These are phyloP conservation scores for Crotalaria pallida DNA, from an alignment of 306 rosid species.

Conservation along the genomic window DNA sequence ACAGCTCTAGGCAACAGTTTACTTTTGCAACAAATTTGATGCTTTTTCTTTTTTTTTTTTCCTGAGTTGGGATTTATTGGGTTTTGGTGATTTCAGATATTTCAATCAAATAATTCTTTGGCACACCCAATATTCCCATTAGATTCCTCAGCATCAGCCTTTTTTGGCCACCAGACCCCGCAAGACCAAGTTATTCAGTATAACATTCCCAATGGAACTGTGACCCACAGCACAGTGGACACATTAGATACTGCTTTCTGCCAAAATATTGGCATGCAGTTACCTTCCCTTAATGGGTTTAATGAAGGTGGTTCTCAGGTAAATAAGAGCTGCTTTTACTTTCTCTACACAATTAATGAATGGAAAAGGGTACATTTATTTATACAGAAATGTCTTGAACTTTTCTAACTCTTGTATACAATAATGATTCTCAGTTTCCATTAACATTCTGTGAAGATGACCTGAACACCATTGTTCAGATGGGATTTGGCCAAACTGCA, in stretches of 20 bases:
- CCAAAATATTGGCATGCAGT: slow-evolving; percentile 57
- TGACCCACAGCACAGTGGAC: slow-evolving; percentile 48
- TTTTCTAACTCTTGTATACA: background rate
- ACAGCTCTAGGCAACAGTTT: slow-evolving; percentile 20
- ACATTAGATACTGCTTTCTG: slow-evolving; percentile 48
- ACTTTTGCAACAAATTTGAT: slow-evolving; percentile 19
- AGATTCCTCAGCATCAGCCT: slow-evolving; percentile 70
- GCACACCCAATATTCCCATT: slow-evolving; percentile 55
- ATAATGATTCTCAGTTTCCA: slow-evolving; percentile 48
- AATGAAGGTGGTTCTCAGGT: slow-evolving; percentile 57
- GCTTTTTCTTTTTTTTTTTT: background rate
- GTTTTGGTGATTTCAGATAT: slow-evolving; percentile 43
- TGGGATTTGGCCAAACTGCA: slow-evolving; percentile 72
- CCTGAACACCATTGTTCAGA: slow-evolving; percentile 75
- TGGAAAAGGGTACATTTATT: background rate
- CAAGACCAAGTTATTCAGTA: slow-evolving; percentile 47
- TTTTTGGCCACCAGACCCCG: slow-evolving; percentile 55
- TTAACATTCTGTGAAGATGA: slow-evolving; percentile 69
- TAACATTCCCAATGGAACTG: slow-evolving; percentile 44
- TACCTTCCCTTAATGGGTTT: slow-evolving; percentile 45
- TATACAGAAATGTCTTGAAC: background rate
- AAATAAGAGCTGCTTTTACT: background rate
- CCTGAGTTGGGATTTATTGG: slow-evolving; percentile 19
- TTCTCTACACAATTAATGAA: background rate
- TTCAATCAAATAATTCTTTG: slow-evolving; percentile 55